Conservation (phyloP, 495 filamentous ascomycete species). For the Tirmania nivea region DNA sequence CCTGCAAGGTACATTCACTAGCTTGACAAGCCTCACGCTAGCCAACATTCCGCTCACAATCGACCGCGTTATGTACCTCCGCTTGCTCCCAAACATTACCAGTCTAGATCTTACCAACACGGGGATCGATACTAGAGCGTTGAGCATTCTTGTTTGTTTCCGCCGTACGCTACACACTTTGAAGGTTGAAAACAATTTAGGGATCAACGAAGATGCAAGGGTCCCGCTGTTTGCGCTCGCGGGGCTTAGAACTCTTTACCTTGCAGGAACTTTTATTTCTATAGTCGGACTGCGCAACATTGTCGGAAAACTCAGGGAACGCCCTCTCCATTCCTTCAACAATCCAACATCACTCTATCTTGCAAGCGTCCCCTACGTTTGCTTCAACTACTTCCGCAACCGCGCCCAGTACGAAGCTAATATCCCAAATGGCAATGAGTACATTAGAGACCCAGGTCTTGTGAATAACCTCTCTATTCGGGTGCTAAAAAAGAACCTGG, state of each 20-base stretch:
- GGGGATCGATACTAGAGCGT: slow-evolving; percentile 10
- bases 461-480: slow-evolving; percentile 10
- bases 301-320: slow-evolving; percentile 2
- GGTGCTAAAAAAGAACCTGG: slow-evolving; percentile 19
- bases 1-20: slow-evolving; percentile 7
- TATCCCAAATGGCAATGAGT: slow-evolving; percentile 16
- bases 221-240: slow-evolving; percentile 16
- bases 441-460: slow-evolving; percentile 8
- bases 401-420: slow-evolving; percentile 12
- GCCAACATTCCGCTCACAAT: slow-evolving; percentile 7
- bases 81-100: slow-evolving; percentile 11
- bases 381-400: slow-evolving; percentile 1
- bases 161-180: slow-evolving; percentile 11
- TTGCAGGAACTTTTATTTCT: slow-evolving; percentile 20
- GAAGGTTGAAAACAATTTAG: slow-evolving; percentile 15
- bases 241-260: slow-evolving; percentile 14
- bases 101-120: slow-evolving; percentile 14
- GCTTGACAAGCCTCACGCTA: slow-evolving; percentile 10
- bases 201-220: slow-evolving; percentile 18
- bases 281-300: slow-evolving; percentile 20
- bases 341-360: background rate
- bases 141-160: slow-evolving; percentile 17
- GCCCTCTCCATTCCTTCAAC: background rate
- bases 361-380: background rate
- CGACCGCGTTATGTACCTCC: slow-evolving; percentile 13